A percentile compares a stretch with the other conserved stretches of the same genome.
These are phyloP conservation scores for Ambrosiella cleistominuta DNA, from an alignment of 2,329 filamentous ascomycete genomes.

Conservation along the genomic window DNA sequence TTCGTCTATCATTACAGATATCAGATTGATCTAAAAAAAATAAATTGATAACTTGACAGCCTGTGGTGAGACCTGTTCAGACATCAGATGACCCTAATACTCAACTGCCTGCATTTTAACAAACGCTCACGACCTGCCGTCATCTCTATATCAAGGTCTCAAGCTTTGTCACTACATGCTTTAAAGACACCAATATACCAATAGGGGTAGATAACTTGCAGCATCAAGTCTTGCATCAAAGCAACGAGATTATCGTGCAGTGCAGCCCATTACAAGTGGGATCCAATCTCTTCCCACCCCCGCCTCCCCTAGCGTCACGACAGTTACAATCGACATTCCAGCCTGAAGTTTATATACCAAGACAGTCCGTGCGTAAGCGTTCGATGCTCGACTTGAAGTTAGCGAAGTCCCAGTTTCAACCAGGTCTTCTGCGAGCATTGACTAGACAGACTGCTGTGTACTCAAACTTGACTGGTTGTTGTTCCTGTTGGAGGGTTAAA, in stretches of 20 bases:
- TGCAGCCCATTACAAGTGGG: neutral
- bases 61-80: too few species aligned
- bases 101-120: too few species aligned
- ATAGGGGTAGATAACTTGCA: conserved; percentile 5
- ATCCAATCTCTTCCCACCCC: too few species aligned
- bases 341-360: neutral
- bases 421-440: neutral
- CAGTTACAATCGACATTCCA: neutral
- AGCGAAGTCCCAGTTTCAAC: conserved; percentile 2
- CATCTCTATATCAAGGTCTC: neutral
- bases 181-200: neutral
- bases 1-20: too few species aligned
- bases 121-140: neutral
- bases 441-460: neutral
- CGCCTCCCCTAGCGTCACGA: too few species aligned
- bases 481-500: neutral
- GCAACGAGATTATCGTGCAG: neutral
- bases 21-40: too few species aligned
- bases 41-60: too few species aligned
- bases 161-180: neutral
- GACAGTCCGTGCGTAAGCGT: neutral
- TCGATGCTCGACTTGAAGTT: neutral
- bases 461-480: neutral
- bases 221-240: neutral
- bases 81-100: too few species aligned